A percentile compares a stretch with the other conserved stretches of the same genome.
These are phyloP conservation scores for Penicillium sp. DNA, from an alignment of 2,329 filamentous ascomycete genomes.

Conservation along the genomic window DNA sequence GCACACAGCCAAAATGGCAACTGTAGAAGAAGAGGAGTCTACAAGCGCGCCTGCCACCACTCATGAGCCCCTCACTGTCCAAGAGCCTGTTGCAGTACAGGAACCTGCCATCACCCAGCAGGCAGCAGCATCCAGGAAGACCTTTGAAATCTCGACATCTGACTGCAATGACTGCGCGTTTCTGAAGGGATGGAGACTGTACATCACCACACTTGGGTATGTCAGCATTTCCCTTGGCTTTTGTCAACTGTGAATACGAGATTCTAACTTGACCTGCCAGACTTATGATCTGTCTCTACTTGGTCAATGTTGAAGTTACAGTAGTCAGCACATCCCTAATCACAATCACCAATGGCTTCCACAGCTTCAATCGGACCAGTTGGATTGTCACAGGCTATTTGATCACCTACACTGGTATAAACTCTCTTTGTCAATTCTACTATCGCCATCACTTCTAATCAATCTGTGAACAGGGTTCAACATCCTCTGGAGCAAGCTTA, in stretches of 20 bases:
- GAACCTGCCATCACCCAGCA: background rate
- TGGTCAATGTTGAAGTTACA: constrained; percentile 32
- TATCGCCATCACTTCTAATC: background rate
- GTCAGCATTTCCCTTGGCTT: background rate
- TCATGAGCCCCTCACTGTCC: background rate
- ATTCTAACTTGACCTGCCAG: background rate
- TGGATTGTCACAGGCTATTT: constrained; percentile 36
- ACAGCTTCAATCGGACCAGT: constrained; percentile 29
- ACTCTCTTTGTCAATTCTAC: background rate
- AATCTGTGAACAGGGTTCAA: constrained; percentile 21
- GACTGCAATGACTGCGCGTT: background rate
- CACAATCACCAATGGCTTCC: constrained; percentile 29
- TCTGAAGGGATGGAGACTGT: constrained; percentile 1
- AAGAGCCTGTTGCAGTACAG: background rate
- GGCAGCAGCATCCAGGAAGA: background rate
- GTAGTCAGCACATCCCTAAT: constrained; percentile 34
- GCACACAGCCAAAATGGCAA: background rate
- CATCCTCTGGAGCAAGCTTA: constrained; percentile 30
- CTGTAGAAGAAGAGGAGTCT: background rate
- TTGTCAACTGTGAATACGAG: background rate
- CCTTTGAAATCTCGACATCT: background rate
- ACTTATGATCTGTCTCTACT: constrained; percentile 16
- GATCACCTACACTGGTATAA: constrained; percentile 30
- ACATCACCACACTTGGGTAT: background rate
- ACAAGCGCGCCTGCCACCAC: background rate